These are phyloP conservation scores for Capsicum baccatum DNA, from an alignment of 257 asterid species.

Conservation along the genomic window DNA sequence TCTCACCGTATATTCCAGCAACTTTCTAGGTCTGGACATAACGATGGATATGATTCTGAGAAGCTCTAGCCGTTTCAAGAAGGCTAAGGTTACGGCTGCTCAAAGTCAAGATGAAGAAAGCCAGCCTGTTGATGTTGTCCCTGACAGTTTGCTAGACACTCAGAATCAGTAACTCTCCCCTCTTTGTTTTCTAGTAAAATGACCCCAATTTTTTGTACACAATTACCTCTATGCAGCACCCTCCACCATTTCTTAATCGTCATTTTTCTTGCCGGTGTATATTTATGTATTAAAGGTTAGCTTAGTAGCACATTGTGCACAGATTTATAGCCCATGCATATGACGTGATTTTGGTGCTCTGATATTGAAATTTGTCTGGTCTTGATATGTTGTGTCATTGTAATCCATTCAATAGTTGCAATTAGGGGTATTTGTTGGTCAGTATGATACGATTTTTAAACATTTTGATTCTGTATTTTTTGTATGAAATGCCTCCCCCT, in stretches of 20 bases:
- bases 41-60: conserved; percentile 58
- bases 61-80: conserved; percentile 77
- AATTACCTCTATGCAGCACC: neutral
- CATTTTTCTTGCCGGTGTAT: neutral
- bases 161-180: conserved; percentile 8
- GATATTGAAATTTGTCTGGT: neutral
- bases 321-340: neutral
- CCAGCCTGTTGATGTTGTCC: conserved; percentile 54
- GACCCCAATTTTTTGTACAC: neutral
- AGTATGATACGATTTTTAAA: neutral
- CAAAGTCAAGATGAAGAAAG: conserved; percentile 51
- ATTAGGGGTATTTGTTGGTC: neutral
- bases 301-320: neutral
- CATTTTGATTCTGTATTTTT: neutral
- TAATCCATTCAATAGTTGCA: conserved; percentile 12
- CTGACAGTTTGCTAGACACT: conserved; percentile 47
- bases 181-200: neutral
- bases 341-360: neutral
- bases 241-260: neutral
- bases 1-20: conserved; percentile 40
- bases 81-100: conserved; percentile 62
- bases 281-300: neutral
- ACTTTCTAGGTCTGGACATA: conserved; percentile 42
- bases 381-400: neutral
- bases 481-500: neutral